Evolutionary conservation across 2,329 filamentous ascomycete genomes (phyloP).

Genomic region (Ciborinia camelliae): DNA sequence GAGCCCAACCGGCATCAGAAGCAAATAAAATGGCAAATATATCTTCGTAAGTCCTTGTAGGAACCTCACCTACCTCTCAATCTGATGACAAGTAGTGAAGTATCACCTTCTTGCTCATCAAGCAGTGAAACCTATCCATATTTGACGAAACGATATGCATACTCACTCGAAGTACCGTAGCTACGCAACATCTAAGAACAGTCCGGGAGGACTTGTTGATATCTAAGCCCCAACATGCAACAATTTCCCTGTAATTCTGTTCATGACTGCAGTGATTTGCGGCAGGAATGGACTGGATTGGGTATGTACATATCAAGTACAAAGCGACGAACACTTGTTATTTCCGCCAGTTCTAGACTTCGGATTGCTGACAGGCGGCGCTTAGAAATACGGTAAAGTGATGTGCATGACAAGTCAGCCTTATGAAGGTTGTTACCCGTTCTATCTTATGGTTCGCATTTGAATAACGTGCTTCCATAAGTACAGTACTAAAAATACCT

Average conservation of each 20-base stretch:
- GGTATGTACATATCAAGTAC: slow-evolving; percentile 5
- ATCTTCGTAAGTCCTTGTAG: neutral
- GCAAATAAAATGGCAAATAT: neutral
- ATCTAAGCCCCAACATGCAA: neutral
- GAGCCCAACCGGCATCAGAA: neutral
- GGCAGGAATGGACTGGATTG: neutral
- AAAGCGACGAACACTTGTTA: neutral
- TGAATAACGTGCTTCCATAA: neutral
- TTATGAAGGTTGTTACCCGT: neutral
- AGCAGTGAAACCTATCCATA: neutral
- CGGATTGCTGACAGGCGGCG: neutral
- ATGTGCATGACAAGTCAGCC: neutral
- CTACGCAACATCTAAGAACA: neutral
- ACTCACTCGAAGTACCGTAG: neutral
- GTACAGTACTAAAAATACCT: neutral
- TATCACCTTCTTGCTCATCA: neutral
- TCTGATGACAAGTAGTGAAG: neutral
- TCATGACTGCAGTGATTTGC: neutral
- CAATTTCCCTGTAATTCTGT: neutral
- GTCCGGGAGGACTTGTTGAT: neutral
- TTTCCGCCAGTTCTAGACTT: neutral
- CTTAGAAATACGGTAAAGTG: neutral
- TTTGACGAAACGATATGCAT: slow-evolving; percentile 5
- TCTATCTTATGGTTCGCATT: neutral
- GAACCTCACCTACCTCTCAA: neutral